phyloP scores from a whole-genome alignment of 164 flowering plant species.

The Liriodendron chinense region DNA sequence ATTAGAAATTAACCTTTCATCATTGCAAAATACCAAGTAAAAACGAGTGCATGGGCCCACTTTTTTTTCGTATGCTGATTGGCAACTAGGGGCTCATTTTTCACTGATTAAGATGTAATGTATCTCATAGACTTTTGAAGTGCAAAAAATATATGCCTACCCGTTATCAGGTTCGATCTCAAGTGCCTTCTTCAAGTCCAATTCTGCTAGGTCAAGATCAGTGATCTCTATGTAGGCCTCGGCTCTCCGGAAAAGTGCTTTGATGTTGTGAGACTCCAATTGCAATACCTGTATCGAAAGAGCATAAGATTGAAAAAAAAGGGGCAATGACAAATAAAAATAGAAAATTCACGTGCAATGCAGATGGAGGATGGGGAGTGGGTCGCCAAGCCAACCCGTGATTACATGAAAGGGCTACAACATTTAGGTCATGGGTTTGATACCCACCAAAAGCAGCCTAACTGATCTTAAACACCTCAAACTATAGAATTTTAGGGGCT shows the following conservation, averaged over 20 bases:
- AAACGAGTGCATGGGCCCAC: background rate
- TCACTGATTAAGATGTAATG: too few relatives aligned
- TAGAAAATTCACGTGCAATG: background rate
- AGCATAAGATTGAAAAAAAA: background rate
- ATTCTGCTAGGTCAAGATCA: constrained; percentile 25
- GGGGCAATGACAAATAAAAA: background rate
- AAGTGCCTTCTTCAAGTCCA: constrained; percentile 25
- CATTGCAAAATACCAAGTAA: background rate
- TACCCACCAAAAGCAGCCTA: too few relatives aligned
- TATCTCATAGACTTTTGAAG: too few relatives aligned
- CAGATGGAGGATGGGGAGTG: too few relatives aligned
- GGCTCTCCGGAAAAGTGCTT: constrained; percentile 28
- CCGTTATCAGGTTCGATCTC: constrained; percentile 25
- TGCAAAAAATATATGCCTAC: constrained; percentile 4
- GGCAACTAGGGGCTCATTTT: background rate
- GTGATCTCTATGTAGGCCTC: constrained; percentile 23
- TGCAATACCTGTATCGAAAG: constrained; percentile 15
- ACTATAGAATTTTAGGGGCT: too few relatives aligned
- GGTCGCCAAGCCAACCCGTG: too few relatives aligned
- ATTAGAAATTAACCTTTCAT: too few relatives aligned
- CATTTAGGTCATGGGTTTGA: too few relatives aligned
- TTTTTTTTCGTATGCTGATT: background rate
- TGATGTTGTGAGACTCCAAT: constrained; percentile 23
- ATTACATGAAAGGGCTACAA: too few relatives aligned
- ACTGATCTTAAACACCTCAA: too few relatives aligned